Evolutionary conservation across 805 yeast species (phyloP).

Genomic region (Grigorovia jiainica): DNA sequence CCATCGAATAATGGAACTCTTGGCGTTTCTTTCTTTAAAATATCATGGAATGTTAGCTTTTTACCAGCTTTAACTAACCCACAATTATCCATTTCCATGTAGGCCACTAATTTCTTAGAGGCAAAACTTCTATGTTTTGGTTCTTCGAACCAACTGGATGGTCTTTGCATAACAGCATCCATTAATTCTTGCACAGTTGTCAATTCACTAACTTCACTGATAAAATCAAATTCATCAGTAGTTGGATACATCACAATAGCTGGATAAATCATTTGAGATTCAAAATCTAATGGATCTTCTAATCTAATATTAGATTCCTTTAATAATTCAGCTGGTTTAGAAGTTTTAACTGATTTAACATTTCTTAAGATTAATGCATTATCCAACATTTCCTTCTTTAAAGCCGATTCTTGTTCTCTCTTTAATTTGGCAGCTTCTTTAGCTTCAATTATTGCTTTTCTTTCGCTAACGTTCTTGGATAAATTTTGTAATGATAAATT

Average conservation of each 20-base stretch:
- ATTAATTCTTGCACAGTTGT: slow-evolving; percentile 57
- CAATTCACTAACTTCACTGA: slow-evolving; percentile 66
- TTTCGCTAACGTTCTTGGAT: slow-evolving; percentile 32
- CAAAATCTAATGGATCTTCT: slow-evolving; percentile 58
- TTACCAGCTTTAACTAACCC: slow-evolving; percentile 83
- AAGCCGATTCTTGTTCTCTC: slow-evolving; percentile 28
- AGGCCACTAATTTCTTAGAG: slow-evolving; percentile 54
- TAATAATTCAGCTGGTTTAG: slow-evolving; percentile 47
- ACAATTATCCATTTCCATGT: slow-evolving; percentile 73
- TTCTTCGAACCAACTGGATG: slow-evolving; percentile 54
- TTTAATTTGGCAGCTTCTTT: slow-evolving; percentile 16
- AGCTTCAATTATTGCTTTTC: slow-evolving; percentile 30
- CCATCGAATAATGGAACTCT: slow-evolving; percentile 70
- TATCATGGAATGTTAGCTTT: slow-evolving; percentile 55
- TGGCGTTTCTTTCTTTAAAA: slow-evolving; percentile 52
- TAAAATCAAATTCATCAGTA: slow-evolving; percentile 71
- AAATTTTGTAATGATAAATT: slow-evolving; percentile 48
- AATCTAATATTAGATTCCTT: slow-evolving; percentile 44
- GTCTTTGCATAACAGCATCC: slow-evolving; percentile 52
- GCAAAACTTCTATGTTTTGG: slow-evolving; percentile 54
- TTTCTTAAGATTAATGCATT: slow-evolving; percentile 57
- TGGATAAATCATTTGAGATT: slow-evolving; percentile 75
- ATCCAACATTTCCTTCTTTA: slow-evolving; percentile 36
- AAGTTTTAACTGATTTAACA: slow-evolving; percentile 39
- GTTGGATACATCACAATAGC: slow-evolving; percentile 76